Evolutionary conservation across 1,284 basidiomycete species (phyloP).

Genomic region (Mycena citricolor): DNA sequence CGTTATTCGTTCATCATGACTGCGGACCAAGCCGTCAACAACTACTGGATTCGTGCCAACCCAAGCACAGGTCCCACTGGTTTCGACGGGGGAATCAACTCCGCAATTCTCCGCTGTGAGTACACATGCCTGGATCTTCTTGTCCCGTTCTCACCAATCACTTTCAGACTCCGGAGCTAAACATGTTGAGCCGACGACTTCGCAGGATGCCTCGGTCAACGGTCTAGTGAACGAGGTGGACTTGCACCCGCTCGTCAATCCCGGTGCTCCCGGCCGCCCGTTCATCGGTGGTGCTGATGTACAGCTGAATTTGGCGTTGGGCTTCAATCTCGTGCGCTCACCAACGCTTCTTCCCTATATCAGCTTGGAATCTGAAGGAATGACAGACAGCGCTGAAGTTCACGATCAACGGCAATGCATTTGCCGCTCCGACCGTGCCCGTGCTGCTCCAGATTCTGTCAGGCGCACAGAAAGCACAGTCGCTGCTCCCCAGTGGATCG

Average conservation of each 20-base stretch:
- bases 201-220: too few species aligned
- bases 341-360: too few species aligned
- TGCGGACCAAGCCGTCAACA: conserved; percentile 26
- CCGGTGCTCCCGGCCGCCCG: conserved; percentile 27
- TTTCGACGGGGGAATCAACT: conserved; percentile 4
- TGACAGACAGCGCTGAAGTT: too few species aligned
- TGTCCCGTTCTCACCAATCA: neutral
- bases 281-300: conserved; percentile 27
- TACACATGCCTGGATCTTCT: neutral
- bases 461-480: conserved; percentile 34
- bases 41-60: conserved; percentile 33
- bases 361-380: too few species aligned
- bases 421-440: conserved; percentile 31
- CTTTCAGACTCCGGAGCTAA: neutral
- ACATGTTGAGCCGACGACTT: neutral
- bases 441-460: conserved; percentile 44
- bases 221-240: conserved; percentile 24
- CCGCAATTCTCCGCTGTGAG: conserved; percentile 9
- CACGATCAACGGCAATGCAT: conserved; percentile 30
- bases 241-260: conserved; percentile 29
- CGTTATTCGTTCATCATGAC: conserved; percentile 32
- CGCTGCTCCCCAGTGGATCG: conserved; percentile 37
- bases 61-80: conserved; percentile 15
- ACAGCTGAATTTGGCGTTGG: conserved; percentile 23
- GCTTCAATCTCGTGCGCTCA: too few species aligned